phyloP scores from a whole-genome alignment of 148 eudicot genomes.

The Vaccinium darrowii region DNA sequence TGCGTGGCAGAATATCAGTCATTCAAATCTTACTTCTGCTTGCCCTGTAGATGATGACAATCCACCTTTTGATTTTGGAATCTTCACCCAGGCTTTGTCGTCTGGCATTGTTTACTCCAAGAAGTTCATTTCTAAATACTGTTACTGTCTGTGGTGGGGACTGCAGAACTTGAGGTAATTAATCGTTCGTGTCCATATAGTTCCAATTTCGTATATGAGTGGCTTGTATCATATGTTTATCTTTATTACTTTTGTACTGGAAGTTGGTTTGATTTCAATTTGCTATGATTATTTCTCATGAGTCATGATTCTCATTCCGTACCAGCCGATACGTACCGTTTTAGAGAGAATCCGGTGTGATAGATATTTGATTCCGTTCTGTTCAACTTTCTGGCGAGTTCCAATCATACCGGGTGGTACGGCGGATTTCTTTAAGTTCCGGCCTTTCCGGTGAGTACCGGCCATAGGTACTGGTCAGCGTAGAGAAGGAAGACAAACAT shows the following conservation, averaged over 20 bases:
- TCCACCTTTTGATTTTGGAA: conserved; percentile 83
- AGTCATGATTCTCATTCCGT: neutral
- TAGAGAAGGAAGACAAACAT: too few relatives aligned
- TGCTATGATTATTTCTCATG: neutral
- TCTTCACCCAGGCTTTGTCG: conserved; percentile 70
- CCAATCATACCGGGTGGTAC: too few relatives aligned
- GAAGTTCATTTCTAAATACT: conserved; percentile 66
- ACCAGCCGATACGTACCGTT: too few relatives aligned
- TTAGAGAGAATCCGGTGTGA: too few relatives aligned
- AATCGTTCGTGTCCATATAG: conserved; percentile 5
- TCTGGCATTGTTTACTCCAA: conserved; percentile 64
- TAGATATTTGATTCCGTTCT: too few relatives aligned
- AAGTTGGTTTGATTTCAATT: neutral
- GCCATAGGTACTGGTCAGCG: too few relatives aligned
- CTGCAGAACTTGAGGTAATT: conserved; percentile 88
- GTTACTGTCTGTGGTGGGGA: conserved; percentile 99
- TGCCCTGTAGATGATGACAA: conserved; percentile 51
- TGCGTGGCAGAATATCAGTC: conserved; percentile 56
- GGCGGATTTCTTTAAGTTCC: too few relatives aligned
- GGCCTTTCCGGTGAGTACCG: too few relatives aligned
- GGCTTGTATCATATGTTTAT: neutral
- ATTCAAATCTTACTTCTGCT: conserved; percentile 34
- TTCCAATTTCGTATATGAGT: neutral
- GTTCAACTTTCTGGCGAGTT: too few relatives aligned
- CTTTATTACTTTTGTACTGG: neutral